Evolutionary conservation across 2,329 filamentous ascomycete species (phyloP), one percentile per base, ranked within the genome.

Genomic region (Arthrobotrys iridis): DNA sequence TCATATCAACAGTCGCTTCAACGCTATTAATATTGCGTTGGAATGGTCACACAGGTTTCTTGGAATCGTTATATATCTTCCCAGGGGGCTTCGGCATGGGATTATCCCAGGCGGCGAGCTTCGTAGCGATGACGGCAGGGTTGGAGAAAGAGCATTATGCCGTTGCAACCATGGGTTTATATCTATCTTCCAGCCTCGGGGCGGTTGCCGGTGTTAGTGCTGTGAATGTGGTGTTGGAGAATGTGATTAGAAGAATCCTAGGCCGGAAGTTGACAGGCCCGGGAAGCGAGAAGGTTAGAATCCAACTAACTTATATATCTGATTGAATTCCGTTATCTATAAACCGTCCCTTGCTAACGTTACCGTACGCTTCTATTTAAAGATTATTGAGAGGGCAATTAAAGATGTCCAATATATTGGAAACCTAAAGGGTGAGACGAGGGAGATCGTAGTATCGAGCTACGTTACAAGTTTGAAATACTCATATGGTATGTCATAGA

Each of bases 31-130:
- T 83, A 5, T 71, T 88, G 0, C 82, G 85, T 20, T 91, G 89
- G 89, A 84, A 86, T 8, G 89, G 88, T 0, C 76, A 87, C 30
- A 90, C 87, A 0, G 84, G 84, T 5, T 84, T 84, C 77, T 81
- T 82, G 72, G 87, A 89, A 76, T 87, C 87, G 0, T 79, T 90
- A 0, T 88, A 88, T 70, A 88, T 90, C 22, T 81, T 88, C 3
- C 88, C 88, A 0, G 81, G 86, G 1, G 86, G 87, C 0, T 82
- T 88, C 60, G 86, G 85, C 0, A 84, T 83, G 0, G 64, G 72
- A 10, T 18, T 76, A 18, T 68, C 64, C 3, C 64, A 64, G n/a
- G 72, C 64, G 13, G 58, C 72, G 11, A 76, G 64, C 11, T 76
- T 76, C 37, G 72, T 76, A 2, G 72, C 64, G 2, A 68, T 76